Percentiles rank a stretch among this genome's conserved stretches.
Evolutionary conservation across 352 stramenopile genomes (phyloP).

Genomic region (Albugo laibachii): DNA sequence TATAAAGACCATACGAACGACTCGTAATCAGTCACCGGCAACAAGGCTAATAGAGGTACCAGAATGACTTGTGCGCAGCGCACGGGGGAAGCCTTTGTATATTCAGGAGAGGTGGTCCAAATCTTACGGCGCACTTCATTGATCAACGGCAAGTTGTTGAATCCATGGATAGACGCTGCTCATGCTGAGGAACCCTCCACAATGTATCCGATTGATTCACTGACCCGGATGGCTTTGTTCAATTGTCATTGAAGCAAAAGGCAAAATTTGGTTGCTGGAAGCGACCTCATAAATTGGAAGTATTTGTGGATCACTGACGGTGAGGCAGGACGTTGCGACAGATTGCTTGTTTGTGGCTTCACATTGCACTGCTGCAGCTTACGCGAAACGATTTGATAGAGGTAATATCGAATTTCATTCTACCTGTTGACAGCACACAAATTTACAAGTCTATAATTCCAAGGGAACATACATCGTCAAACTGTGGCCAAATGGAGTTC

Average conservation of each 20-base stretch:
- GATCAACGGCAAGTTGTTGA: conserved; percentile 72
- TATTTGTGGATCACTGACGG: conserved; percentile 29
- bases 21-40: no score
- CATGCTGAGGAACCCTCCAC: conserved; percentile 32
- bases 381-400: conserved; percentile 82
- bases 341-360: conserved; percentile 89
- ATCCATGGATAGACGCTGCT: conserved; percentile 57
- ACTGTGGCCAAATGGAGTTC: conserved; percentile 90
- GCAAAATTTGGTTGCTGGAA: conserved; percentile 41
- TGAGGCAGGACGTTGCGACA: conserved; percentile 80
- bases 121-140: conserved; percentile 59
- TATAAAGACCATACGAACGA: not conserved
- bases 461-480: conserved; percentile 94
- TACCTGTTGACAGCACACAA: conserved; percentile 70
- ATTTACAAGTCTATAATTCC: conserved; percentile 72
- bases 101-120: conserved; percentile 43
- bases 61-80: no score
- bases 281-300: conserved; percentile 35
- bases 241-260: conserved; percentile 44
- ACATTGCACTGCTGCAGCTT: conserved; percentile 80
- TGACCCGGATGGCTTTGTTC: conserved; percentile 46
- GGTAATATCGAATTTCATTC: conserved; percentile 91
- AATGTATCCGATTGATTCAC: conserved; percentile 22
- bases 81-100: conserved; percentile 6
- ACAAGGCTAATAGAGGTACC: not conserved